Base-by-base conservation (phyloP, 257 asterid species). In the Penstemon davidsonii region DNA sequence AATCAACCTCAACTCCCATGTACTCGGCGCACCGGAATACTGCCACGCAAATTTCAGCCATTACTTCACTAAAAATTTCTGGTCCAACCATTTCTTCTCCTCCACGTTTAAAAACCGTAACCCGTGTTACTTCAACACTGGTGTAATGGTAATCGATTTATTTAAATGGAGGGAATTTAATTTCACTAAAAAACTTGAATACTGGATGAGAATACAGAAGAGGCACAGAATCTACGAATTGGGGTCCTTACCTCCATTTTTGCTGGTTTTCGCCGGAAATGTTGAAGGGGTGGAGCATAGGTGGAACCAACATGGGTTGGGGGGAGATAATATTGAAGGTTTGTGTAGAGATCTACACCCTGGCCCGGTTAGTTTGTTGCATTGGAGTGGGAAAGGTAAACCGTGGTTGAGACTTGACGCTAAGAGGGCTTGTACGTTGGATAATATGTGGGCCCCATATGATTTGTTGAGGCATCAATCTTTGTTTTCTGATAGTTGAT, bases 381-480 rank as follows among this genome's bases (percentile, higher is more conserved):
- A 88, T 71, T 90, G 97, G 97, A 88, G 96, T 67, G 96, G 97
- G 1, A 90, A 91, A 62, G 97, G 97, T 74, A 91, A 91, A 71
- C 97, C 97, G 2, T 91, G 97, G 97, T 41, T 91, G 36, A 72
- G 97, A 46, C 79, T 91, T 6, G 96, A 91, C 71, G 89, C 95
- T 6, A 85, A 81, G 74, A 88, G 37, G 60, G 79, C 95, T 63
- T 91, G 97, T 75, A 86, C 96, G 25, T 74, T 91, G 79, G 97
- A 91, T 70, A 52, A 85, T 57, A 77, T 91, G 1, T 91, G 97
- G 97, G 75, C 90, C 44, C 96, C 97, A 1, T 86, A 83, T 15
- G 92, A 86, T 80, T 72, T 92, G 83, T 89, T 62, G 69, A 76
- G 83, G 41, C 94, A 87, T 33, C 82, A 85, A 49, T 72, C 83